Evolutionary conservation across 169 alveolate species (phyloP), one percentile per base, ranked within the genome.

Genomic region (Miamiensis avidus): DNA sequence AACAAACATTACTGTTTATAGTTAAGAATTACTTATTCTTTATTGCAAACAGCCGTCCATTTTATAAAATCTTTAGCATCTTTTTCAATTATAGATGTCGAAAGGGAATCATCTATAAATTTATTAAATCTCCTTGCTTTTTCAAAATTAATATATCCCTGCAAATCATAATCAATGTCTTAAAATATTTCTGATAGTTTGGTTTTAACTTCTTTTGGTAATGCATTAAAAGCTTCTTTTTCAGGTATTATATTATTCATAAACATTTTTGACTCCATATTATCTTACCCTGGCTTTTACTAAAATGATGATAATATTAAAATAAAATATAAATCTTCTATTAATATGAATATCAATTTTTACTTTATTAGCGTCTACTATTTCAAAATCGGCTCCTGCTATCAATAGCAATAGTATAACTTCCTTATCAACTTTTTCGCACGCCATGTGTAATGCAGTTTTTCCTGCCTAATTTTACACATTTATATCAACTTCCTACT

Each of bases 281-380:
- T 84, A 73, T 84, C 89, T 78, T 85, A 92, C 73, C 89, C 85
- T 65, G 94, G 92, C 29, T 79, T 91, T 91, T 88, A 69, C n/a
- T 88, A 89, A 72, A 49, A 49, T 49, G 20, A 49, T 11, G 4
- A 11, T 49, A 49, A 11, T 49, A 49, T 11, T 49, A 11, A 11
- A 4, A 49, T 49, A 49, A 49, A 49, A 49, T 49, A 49, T 11
- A 49, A 11, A 49, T 11, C 4, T 11, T 49, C 69, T 49, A 49
- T 11, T 11, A 11, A 49, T 49, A 49, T 49, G 20, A 11, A 49
- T 49, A 11, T 11, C 4, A 11, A 4, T 11, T 49, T 49, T 49
- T 49, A 49, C 69, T 20, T 49, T 49, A 49, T 81, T 69, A 25
- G 82, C 73, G 81, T 88, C 89, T 65, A 88, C 88, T 74, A 85